These are phyloP conservation scores for Protomyces lactucae-debilis DNA, from an alignment of 1,139 yeast genomes.

Conservation along the genomic window DNA sequence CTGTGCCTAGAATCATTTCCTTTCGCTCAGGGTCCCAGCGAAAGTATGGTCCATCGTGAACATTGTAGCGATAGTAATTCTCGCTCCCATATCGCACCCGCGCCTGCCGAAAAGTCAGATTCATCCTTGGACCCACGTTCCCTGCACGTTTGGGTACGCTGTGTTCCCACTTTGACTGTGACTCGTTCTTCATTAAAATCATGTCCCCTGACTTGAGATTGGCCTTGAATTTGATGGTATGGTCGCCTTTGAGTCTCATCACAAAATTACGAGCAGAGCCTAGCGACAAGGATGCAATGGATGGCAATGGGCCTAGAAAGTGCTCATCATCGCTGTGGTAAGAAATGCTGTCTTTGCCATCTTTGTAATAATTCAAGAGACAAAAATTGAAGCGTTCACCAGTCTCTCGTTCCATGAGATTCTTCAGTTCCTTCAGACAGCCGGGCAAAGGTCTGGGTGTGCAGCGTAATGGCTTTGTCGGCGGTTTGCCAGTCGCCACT, in stretches of 20 bases:
- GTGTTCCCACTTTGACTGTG: conserved; percentile 24
- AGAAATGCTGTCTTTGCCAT: conserved; percentile 24
- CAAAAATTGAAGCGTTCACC: conserved; percentile 21
- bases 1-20: conserved; percentile 8
- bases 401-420: conserved; percentile 1
- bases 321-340: conserved; percentile 28
- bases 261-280: conserved; percentile 19
- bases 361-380: conserved; percentile 23
- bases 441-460: conserved; percentile 22
- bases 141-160: conserved; percentile 19
- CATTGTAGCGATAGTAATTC: conserved; percentile 24
- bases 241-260: conserved; percentile 18
- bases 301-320: conserved; percentile 21
- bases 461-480: conserved; percentile 12
- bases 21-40: conserved; percentile 9
- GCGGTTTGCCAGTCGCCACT: background rate
- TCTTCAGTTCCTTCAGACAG: conserved; percentile 7
- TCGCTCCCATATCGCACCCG: conserved; percentile 22
- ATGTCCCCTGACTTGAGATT: conserved; percentile 13
- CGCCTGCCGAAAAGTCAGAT: conserved; percentile 23
- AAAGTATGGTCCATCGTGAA: conserved; percentile 19
- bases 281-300: conserved; percentile 19
- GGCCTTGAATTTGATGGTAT: background rate
- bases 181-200: conserved; percentile 16
- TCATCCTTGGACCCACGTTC: conserved; percentile 21